phyloP scores from a whole-genome alignment of 2,329 filamentous ascomycete genomes.

The Colletotrichum aenigma region DNA sequence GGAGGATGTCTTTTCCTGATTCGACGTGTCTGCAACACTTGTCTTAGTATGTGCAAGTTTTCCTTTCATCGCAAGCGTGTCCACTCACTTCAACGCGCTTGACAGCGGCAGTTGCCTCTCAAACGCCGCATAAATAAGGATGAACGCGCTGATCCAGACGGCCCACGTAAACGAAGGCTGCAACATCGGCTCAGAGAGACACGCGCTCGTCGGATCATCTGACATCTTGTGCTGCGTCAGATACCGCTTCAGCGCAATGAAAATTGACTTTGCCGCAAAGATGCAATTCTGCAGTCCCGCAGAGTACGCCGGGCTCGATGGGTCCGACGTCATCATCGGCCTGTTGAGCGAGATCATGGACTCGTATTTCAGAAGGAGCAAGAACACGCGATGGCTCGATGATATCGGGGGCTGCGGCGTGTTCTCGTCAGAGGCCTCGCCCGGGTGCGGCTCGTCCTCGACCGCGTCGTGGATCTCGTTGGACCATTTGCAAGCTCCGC shows the following conservation, averaged over 20 bases:
- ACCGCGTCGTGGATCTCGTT: conserved; percentile 56
- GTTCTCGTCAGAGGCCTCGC: conserved; percentile 8
- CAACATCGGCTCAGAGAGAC: conserved; percentile 35
- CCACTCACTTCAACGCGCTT: conserved; percentile 41
- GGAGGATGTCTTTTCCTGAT: conserved; percentile 30
- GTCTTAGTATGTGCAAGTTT: not conserved
- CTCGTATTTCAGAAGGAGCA: conserved; percentile 52
- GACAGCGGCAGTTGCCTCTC: conserved; percentile 43
- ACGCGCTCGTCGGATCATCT: not conserved
- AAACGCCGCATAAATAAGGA: conserved; percentile 54
- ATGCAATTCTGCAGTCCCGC: conserved; percentile 56
- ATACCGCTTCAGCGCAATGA: conserved; percentile 41
- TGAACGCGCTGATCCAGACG: conserved; percentile 57
- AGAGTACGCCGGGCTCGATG: conserved; percentile 46
- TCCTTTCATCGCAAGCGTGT: not conserved
- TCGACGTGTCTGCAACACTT: conserved; percentile 27
- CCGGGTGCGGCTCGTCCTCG: conserved; percentile 35
- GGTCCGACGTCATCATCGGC: conserved; percentile 50
- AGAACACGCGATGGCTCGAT: conserved; percentile 41
- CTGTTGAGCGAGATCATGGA: conserved; percentile 55
- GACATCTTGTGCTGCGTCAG: conserved; percentile 18
- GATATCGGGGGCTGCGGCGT: conserved; percentile 19
- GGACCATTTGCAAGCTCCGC: conserved; percentile 54
- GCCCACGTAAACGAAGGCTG: conserved; percentile 60
- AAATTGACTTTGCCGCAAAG: conserved; percentile 51